A percentile compares a stretch with the other conserved stretches of the same genome.
phyloP scores from a whole-genome alignment of 2,329 filamentous ascomycete species.

The Beauveria caledonica region DNA sequence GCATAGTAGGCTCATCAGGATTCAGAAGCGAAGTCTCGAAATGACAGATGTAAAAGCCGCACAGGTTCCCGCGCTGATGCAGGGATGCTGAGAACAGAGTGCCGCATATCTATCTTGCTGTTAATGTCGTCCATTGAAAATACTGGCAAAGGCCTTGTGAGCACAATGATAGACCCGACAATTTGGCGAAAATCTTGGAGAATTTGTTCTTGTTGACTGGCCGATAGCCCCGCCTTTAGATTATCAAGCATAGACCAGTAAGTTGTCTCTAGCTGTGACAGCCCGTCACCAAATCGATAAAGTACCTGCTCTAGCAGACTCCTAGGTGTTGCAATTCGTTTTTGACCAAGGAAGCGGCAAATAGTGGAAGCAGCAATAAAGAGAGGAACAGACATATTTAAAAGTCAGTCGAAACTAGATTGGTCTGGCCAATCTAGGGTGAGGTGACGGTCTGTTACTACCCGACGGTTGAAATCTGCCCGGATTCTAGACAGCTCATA shows the following conservation, averaged over 20 bases:
- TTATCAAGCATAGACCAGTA: constrained; percentile 17
- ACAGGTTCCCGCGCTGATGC: constrained; percentile 16
- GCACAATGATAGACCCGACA: constrained; percentile 24
- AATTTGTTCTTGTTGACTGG: background rate
- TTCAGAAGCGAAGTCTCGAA: constrained; percentile 23
- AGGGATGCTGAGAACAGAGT: constrained; percentile 28
- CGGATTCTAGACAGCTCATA: constrained; percentile 23
- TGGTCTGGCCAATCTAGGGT: constrained; percentile 22
- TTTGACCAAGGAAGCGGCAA: constrained; percentile 16
- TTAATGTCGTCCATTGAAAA: constrained; percentile 15
- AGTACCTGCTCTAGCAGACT: constrained; percentile 18
- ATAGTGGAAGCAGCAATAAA: constrained; percentile 17
- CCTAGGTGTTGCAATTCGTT: constrained; percentile 13
- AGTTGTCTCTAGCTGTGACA: constrained; percentile 10
- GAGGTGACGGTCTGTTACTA: constrained; percentile 10
- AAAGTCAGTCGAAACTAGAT: background rate
- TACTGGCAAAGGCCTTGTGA: constrained; percentile 23
- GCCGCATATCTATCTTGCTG: constrained; percentile 20
- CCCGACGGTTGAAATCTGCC: constrained; percentile 15
- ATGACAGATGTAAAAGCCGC: constrained; percentile 28
- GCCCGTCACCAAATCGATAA: background rate
- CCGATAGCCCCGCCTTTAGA: background rate
- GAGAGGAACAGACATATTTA: constrained; percentile 10
- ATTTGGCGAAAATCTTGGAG: constrained; percentile 20
- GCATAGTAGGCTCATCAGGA: constrained; percentile 16